Evolutionary conservation across 306 rosid genomes (phyloP).

Genomic region (Quercus ilex): DNA sequence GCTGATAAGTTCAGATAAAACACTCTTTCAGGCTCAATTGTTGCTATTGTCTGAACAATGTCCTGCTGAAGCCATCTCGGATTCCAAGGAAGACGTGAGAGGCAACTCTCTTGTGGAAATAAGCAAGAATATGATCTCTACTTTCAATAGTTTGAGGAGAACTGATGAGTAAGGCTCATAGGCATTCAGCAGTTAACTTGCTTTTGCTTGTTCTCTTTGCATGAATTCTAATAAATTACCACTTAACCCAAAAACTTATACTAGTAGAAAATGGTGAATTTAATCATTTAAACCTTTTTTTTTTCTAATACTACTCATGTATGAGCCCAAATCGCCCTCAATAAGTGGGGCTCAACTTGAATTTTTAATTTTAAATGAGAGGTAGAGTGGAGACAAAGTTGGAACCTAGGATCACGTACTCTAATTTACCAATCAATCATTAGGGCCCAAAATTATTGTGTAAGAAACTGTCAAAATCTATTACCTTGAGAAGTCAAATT

Average conservation of each 20-base stretch:
- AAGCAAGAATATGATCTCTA: conserved; percentile 52
- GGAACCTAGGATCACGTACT: too few relatives aligned
- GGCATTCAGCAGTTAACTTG: conserved; percentile 7
- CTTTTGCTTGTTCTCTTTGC: background rate
- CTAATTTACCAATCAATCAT: background rate
- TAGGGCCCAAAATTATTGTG: background rate
- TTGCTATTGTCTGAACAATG: conserved; percentile 33
- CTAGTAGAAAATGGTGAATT: too few relatives aligned
- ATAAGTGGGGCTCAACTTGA: too few relatives aligned
- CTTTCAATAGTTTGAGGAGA: conserved; percentile 54
- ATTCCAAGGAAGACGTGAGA: conserved; percentile 28
- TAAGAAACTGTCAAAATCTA: background rate
- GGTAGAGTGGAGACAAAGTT: too few relatives aligned
- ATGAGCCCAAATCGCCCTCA: too few relatives aligned
- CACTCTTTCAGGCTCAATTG: conserved; percentile 60
- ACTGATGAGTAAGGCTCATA: conserved; percentile 56
- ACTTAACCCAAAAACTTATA: too few relatives aligned
- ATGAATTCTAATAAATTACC: background rate
- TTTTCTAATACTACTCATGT: too few relatives aligned
- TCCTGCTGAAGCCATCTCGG: conserved; percentile 16
- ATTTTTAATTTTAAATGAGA: too few relatives aligned
- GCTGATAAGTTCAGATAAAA: background rate
- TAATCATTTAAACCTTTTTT: too few relatives aligned
- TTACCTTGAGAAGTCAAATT: background rate
- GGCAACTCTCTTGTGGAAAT: conserved; percentile 39